Evolutionary conservation across 164 flowering plant genomes (phyloP).

Genomic region (Cinnamomum micranthum): DNA sequence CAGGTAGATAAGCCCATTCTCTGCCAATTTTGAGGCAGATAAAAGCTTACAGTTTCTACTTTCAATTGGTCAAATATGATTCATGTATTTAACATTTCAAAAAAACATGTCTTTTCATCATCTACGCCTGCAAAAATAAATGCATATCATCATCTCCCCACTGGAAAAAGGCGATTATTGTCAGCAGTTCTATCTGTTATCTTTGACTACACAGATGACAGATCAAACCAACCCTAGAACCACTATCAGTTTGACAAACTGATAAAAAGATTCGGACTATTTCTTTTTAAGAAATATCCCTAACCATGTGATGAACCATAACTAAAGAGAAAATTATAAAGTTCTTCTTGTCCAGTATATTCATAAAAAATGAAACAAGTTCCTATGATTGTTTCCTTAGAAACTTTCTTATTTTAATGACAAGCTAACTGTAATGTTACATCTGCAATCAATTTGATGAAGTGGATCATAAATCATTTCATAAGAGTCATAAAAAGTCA

Average conservation of each 20-base stretch:
- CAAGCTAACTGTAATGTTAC: neutral
- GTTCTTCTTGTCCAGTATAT: neutral
- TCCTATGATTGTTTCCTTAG: neutral
- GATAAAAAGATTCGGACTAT: neutral
- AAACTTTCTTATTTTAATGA: neutral
- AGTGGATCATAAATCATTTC: neutral
- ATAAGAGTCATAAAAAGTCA: neutral
- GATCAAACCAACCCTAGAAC: neutral
- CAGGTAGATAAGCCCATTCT: too few relatives aligned
- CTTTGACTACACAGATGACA: neutral
- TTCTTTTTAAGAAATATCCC: neutral
- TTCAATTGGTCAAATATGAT: too few relatives aligned
- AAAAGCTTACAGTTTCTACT: too few relatives aligned
- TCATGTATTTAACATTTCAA: too few relatives aligned
- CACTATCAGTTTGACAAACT: neutral
- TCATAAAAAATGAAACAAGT: neutral
- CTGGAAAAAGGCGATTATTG: neutral
- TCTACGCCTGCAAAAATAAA: too few relatives aligned
- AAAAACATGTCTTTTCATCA: too few relatives aligned
- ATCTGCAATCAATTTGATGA: neutral
- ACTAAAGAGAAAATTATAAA: neutral
- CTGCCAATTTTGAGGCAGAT: too few relatives aligned
- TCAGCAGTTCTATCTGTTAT: neutral
- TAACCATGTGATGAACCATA: neutral
- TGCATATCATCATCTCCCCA: neutral